These are phyloP conservation scores for Rhizophagus prolifer DNA, from an alignment of 192 early-diverging fungal genomes.

Conservation along the genomic window DNA sequence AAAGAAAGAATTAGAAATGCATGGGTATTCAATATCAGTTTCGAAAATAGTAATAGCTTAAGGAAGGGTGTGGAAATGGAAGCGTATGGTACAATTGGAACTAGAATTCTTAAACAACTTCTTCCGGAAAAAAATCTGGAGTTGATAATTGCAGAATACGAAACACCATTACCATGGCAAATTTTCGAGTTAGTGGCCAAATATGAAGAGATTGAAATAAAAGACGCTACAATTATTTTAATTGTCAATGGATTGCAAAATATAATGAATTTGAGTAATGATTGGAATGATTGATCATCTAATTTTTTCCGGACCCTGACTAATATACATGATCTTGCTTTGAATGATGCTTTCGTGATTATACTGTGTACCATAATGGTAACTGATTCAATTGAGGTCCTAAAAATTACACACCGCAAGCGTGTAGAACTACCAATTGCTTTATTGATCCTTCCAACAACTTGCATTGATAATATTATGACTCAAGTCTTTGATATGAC, in stretches of 20 bases:
- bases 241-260: conserved; percentile 23
- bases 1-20: conserved; percentile 8
- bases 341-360: conserved; percentile 16
- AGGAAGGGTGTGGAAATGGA: not conserved
- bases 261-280: conserved; percentile 15
- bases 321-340: conserved; percentile 14
- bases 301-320: conserved; percentile 8
- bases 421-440: conserved; percentile 17
- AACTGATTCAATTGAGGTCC: conserved; percentile 19
- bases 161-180: conserved; percentile 12
- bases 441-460: conserved; percentile 1
- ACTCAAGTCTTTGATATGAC: not conserved
- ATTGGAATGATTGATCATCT: conserved; percentile 15
- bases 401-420: conserved; percentile 21
- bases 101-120: conserved; percentile 25
- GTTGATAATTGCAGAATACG: conserved; percentile 3
- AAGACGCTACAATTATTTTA: conserved; percentile 11
- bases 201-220: conserved; percentile 18
- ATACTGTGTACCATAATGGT: conserved; percentile 23
- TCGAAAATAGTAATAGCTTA: conserved; percentile 8
- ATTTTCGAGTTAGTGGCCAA: conserved; percentile 15
- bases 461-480: not conserved
- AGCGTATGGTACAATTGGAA: conserved; percentile 15
- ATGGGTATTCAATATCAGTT: conserved; percentile 26
- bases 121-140: conserved; percentile 8